A percentile compares a stretch with the other conserved stretches of the same genome.
phyloP scores from a whole-genome alignment of 2,329 filamentous ascomycete species.

The Trichophyton rubrum region DNA sequence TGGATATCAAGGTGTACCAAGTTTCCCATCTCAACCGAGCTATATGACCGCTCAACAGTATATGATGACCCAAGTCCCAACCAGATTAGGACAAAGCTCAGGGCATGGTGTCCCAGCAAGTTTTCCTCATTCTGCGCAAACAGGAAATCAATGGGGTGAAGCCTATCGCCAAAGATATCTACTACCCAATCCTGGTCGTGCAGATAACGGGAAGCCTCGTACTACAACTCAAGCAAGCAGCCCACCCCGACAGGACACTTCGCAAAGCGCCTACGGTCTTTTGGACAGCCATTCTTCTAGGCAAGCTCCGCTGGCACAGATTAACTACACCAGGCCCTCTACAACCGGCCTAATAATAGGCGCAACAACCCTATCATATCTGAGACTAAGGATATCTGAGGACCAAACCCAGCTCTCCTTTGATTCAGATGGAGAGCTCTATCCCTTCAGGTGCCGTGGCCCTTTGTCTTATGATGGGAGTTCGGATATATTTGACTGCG shows the following conservation, averaged over 20 bases:
- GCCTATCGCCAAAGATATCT: background rate
- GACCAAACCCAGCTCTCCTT: slow-evolving; percentile 12
- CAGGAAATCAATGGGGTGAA: background rate
- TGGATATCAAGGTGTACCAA: background rate
- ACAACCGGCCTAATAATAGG: background rate
- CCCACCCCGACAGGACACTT: background rate
- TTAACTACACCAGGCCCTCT: background rate
- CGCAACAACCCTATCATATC: slow-evolving; percentile 7
- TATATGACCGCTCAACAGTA: background rate
- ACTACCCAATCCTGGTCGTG: background rate
- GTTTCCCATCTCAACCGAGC: background rate
- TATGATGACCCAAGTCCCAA: background rate
- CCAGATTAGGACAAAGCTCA: background rate
- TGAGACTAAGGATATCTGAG: slow-evolving; percentile 13
- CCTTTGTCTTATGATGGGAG: slow-evolving; percentile 16
- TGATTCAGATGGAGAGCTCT: slow-evolving; percentile 14
- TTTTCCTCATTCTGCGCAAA: background rate
- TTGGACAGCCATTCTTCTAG: background rate
- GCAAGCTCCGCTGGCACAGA: background rate
- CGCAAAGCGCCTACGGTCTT: background rate
- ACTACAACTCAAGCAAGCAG: background rate
- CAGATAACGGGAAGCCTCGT: too few species aligned
- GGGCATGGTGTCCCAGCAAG: too few species aligned
- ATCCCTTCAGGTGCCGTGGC: slow-evolving; percentile 22
- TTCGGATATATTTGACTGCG: slow-evolving; percentile 22